phyloP scores from a whole-genome alignment of 1,284 basidiomycete genomes.

The Heterobasidion parviporum region DNA sequence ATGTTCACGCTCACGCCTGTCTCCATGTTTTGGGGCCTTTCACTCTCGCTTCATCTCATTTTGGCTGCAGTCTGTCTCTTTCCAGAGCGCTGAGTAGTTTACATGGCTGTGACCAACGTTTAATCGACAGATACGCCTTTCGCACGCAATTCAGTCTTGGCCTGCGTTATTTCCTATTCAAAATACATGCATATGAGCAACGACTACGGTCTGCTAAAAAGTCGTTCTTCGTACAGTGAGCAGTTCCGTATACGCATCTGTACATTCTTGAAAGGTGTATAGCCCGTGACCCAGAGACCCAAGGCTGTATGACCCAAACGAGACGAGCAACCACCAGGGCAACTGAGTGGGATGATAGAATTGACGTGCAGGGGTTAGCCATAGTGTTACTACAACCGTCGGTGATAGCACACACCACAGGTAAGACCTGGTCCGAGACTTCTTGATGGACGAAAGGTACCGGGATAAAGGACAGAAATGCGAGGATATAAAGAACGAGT shows the following conservation, averaged over 20 bases:
- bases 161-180: slow-evolving; percentile 35
- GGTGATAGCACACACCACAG: slow-evolving; percentile 27
- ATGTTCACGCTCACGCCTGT: neutral
- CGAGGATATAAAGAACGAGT: slow-evolving; percentile 30
- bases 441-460: slow-evolving; percentile 30
- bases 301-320: slow-evolving; percentile 42
- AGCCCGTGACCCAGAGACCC: slow-evolving; percentile 40
- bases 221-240: slow-evolving; percentile 27
- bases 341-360: slow-evolving; percentile 22
- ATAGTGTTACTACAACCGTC: neutral
- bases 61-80: neutral
- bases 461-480: slow-evolving; percentile 29
- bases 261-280: slow-evolving; percentile 40
- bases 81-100: neutral
- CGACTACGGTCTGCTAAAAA: neutral
- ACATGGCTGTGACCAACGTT: neutral
- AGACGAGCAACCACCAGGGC: slow-evolving; percentile 43
- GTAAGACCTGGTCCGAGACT: slow-evolving; percentile 28
- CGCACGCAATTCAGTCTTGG: slow-evolving; percentile 40
- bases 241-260: slow-evolving; percentile 42
- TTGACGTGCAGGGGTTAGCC: neutral
- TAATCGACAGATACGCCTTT: slow-evolving; percentile 43
- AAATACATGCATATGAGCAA: neutral
- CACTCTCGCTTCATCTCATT: neutral
- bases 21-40: neutral